Conservation (phyloP, 2,329 filamentous ascomycete species). For the Aspergillus fischeri region DNA sequence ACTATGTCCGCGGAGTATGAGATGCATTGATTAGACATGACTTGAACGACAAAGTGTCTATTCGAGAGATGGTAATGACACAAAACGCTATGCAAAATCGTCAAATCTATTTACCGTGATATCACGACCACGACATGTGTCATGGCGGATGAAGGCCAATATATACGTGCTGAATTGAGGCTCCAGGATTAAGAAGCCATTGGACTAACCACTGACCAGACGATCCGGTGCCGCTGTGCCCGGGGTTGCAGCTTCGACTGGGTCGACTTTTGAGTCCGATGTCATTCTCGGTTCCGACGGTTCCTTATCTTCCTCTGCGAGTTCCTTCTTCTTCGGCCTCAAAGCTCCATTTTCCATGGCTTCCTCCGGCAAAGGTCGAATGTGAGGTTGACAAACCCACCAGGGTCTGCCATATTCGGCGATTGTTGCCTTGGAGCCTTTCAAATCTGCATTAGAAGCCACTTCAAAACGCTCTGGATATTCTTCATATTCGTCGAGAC, state of each 20-base stretch:
- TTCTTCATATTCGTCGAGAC: constrained; percentile 62
- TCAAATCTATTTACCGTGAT: not conserved
- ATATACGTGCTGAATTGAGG: not conserved
- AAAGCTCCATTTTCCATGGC: constrained; percentile 78
- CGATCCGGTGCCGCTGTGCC: constrained; percentile 20
- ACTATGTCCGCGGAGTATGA: not conserved
- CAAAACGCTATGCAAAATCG: not conserved
- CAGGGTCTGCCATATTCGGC: constrained; percentile 73
- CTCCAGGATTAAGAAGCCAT: not conserved
- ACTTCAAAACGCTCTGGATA: constrained; percentile 39
- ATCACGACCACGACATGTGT: not conserved
- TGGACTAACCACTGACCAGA: constrained; percentile 26
- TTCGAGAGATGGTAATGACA: not conserved
- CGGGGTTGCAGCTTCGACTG: constrained; percentile 12
- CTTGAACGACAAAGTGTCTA: not conserved
- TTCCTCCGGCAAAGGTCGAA: constrained; percentile 81
- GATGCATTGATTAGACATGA: not conserved
- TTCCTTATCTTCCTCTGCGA: constrained; percentile 15
- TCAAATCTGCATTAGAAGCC: constrained; percentile 28
- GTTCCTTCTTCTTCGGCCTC: constrained; percentile 63
- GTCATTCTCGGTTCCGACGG: constrained; percentile 4
- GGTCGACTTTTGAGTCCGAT: constrained; percentile 8
- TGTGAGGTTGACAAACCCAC: constrained; percentile 86
- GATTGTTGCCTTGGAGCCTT: constrained; percentile 57
- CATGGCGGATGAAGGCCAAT: not conserved